A percentile compares a stretch with the other conserved stretches of the same genome.
Conservation (phyloP, 129 eudicot species). For the Flaveria ramosissima region DNA sequence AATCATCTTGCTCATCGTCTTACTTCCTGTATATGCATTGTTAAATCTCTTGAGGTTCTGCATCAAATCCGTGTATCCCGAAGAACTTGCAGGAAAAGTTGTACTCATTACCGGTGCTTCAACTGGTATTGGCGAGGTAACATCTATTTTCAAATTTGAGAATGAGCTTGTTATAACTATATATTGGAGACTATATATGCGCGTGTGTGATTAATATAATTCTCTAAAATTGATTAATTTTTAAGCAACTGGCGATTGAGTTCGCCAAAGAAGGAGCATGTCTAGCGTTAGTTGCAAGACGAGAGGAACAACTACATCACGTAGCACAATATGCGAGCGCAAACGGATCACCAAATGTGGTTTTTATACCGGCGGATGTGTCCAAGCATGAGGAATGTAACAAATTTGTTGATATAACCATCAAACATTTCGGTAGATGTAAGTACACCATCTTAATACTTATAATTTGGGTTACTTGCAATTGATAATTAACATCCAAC, state of each 20-base stretch:
- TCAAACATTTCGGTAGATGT: slow-evolving; percentile 60
- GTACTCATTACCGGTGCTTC: slow-evolving; percentile 50
- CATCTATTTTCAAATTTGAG: background rate
- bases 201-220: too few relatives aligned
- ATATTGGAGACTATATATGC: too few relatives aligned
- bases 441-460: slow-evolving; percentile 20
- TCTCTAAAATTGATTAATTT: background rate
- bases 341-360: slow-evolving; percentile 55
- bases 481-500: background rate
- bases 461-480: background rate
- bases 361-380: slow-evolving; percentile 48
- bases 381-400: slow-evolving; percentile 51
- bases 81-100: slow-evolving; percentile 37
- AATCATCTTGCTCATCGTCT: background rate
- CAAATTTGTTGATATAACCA: slow-evolving; percentile 37
- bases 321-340: slow-evolving; percentile 47
- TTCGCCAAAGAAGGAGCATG: slow-evolving; percentile 58
- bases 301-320: slow-evolving; percentile 36
- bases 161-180: too few relatives aligned
- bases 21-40: slow-evolving; percentile 19
- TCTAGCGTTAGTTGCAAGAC: slow-evolving; percentile 55
- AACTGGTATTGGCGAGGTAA: slow-evolving; percentile 49
- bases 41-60: slow-evolving; percentile 11
- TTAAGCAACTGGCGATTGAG: slow-evolving; percentile 37
- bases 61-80: slow-evolving; percentile 5